A percentile compares a stretch with the other conserved stretches of the same genome.
phyloP scores from a whole-genome alignment of 306 rosid species.

The Begonia loranthoides region DNA sequence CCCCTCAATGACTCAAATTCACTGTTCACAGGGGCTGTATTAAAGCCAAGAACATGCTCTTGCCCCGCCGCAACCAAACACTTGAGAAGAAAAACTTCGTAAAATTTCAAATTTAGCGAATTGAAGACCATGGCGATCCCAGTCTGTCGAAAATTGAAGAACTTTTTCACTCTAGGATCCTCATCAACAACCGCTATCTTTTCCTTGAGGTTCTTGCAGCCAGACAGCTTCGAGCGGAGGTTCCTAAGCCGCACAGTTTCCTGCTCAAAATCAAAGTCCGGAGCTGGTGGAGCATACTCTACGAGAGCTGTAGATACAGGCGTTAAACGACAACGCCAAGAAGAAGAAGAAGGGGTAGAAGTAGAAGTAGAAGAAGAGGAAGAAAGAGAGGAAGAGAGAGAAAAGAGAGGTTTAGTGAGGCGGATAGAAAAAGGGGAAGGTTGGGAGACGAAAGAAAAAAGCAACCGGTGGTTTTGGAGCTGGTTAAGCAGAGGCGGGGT shows the following conservation, averaged over 20 bases:
- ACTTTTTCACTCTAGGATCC: conserved; percentile 53
- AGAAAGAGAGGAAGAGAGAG: conserved; percentile 10
- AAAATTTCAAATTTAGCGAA: conserved; percentile 19
- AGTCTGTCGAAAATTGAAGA: conserved; percentile 30
- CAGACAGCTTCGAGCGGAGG: conserved; percentile 39
- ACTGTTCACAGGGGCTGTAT: conserved; percentile 17
- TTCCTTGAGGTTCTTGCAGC: conserved; percentile 12
- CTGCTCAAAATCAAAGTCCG: conserved; percentile 33
- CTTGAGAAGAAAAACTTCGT: conserved; percentile 41
- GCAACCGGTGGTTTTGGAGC: conserved; percentile 17
- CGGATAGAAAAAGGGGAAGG: conserved; percentile 10
- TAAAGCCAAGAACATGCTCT: conserved; percentile 50
- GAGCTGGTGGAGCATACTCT: conserved; percentile 48
- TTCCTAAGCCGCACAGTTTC: conserved; percentile 48
- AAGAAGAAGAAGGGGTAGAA: conserved; percentile 4
- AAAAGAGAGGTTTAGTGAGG: conserved; percentile 3
- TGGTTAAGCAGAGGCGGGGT: conserved; percentile 28
- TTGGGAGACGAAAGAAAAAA: conserved; percentile 28
- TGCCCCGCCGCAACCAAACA: conserved; percentile 86
- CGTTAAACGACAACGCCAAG: conserved; percentile 20
- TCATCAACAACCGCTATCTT: conserved; percentile 37
- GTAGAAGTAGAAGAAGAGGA: conserved; percentile 11
- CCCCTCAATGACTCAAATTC: conserved; percentile 24
- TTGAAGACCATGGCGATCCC: conserved; percentile 23
- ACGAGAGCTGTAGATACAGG: conserved; percentile 53